Evolutionary conservation across 2,329 filamentous ascomycete species (phyloP).

Genomic region (Pestalotiopsis sp.): DNA sequence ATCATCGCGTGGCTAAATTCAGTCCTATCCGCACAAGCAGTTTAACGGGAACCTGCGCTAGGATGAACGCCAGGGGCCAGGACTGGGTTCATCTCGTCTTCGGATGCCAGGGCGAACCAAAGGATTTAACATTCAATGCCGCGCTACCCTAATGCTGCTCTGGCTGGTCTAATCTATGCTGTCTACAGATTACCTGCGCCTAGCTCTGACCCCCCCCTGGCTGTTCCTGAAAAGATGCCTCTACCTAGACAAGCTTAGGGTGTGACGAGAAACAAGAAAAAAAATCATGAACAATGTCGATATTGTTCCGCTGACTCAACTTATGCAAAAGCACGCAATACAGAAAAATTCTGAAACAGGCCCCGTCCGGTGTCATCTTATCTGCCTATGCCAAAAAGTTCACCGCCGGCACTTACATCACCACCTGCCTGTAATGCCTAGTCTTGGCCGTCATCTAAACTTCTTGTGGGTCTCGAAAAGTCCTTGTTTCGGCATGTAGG

Average conservation of each 20-base stretch:
- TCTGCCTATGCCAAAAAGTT: not conserved
- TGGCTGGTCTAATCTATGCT: not conserved
- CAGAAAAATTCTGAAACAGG: not conserved
- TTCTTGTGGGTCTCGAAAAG: not conserved
- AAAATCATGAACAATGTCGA: not conserved
- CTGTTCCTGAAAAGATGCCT: not conserved
- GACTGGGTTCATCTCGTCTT: not conserved
- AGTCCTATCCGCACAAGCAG: not conserved
- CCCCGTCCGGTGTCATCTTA: not conserved
- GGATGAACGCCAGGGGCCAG: not conserved
- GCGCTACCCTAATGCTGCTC: not conserved
- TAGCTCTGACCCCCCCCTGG: not conserved
- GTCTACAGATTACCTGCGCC: not conserved
- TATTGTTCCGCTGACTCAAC: not conserved
- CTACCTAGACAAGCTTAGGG: not conserved
- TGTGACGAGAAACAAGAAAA: not conserved
- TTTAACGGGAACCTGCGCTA: not conserved
- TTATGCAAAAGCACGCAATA: not conserved
- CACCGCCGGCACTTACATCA: not conserved
- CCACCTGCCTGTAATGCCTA: not conserved
- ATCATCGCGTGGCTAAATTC: not conserved
- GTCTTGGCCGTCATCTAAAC: not conserved
- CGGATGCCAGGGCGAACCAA: not conserved
- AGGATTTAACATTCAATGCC: not conserved
- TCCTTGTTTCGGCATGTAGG: not conserved